Conservation (phyloP, 768 basidiomycete genomes). For the Lactifluus pinguis region DNA sequence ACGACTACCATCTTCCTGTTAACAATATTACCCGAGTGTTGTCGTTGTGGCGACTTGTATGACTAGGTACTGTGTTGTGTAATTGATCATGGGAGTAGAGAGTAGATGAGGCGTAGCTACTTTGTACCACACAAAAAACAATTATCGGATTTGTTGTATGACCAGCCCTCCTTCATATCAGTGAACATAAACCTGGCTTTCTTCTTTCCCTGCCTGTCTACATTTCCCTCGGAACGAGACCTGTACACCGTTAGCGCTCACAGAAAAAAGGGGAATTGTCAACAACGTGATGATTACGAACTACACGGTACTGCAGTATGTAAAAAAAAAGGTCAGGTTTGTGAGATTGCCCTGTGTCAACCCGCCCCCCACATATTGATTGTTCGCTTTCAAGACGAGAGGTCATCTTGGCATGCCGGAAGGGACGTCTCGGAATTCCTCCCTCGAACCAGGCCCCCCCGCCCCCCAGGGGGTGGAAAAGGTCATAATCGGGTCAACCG, state of each 20-base stretch:
- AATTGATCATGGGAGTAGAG: neutral
- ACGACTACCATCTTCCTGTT: constrained; percentile 18
- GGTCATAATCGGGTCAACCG: neutral
- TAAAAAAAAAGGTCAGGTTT: too few species aligned
- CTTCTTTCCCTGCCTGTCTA: too few species aligned
- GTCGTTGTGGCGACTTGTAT: neutral
- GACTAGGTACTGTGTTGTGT: neutral
- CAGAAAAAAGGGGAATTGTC: too few species aligned
- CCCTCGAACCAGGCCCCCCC: too few species aligned
- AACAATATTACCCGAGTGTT: constrained; percentile 14
- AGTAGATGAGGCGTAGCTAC: neutral
- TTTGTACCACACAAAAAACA: neutral
- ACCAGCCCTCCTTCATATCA: too few species aligned
- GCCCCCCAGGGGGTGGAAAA: neutral
- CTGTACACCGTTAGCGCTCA: too few species aligned
- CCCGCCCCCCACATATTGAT: neutral
- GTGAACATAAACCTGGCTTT: too few species aligned
- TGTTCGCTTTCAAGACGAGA: neutral
- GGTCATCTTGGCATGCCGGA: neutral
- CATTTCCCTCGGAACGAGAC: neutral
- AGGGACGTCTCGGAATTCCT: too few species aligned
- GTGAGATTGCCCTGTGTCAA: too few species aligned
- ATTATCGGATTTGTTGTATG: neutral
- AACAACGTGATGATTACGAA: too few species aligned
- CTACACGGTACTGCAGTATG: too few species aligned